Evolutionary conservation across 768 basidiomycete genomes (phyloP).

Genomic region (Rhodosporidiobolus sp.): DNA sequence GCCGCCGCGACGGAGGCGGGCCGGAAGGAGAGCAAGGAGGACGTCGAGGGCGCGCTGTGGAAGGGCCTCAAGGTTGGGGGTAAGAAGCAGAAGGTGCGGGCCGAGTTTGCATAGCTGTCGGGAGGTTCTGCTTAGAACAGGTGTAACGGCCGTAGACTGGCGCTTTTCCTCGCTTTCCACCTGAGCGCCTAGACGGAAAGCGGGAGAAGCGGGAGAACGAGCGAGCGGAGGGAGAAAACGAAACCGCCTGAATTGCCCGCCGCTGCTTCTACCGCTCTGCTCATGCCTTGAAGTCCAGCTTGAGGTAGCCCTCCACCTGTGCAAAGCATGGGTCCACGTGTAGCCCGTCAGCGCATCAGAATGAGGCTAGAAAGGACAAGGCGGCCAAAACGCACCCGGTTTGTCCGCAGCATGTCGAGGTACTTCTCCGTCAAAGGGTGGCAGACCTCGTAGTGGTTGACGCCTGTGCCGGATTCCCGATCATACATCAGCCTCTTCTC

Average conservation of each 20-base stretch:
- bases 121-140: no score
- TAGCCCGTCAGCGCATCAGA: background rate
- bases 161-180: no score
- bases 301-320: conserved; percentile 40
- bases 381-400: conserved; percentile 25
- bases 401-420: conserved; percentile 37
- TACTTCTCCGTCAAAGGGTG: conserved; percentile 40
- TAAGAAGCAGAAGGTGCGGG: conserved; percentile 35
- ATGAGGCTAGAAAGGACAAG: background rate
- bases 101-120: conserved; percentile 10
- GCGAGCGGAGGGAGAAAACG: no score
- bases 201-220: no score
- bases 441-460: conserved; percentile 42
- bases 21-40: conserved; percentile 5
- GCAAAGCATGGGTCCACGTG: no score
- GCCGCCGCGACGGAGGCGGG: conserved; percentile 20
- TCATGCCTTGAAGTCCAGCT: conserved; percentile 37
- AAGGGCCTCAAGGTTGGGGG: conserved; percentile 34
- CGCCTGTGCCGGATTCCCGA: conserved; percentile 4
- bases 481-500: no score
- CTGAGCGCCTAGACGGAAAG: no score
- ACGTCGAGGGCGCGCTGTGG: conserved; percentile 24
- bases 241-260: no score
- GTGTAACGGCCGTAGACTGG: no score
- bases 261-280: background rate